phyloP scores from a whole-genome alignment of 2,329 filamentous ascomycete species.

The Emmonsiellopsis sp. region DNA sequence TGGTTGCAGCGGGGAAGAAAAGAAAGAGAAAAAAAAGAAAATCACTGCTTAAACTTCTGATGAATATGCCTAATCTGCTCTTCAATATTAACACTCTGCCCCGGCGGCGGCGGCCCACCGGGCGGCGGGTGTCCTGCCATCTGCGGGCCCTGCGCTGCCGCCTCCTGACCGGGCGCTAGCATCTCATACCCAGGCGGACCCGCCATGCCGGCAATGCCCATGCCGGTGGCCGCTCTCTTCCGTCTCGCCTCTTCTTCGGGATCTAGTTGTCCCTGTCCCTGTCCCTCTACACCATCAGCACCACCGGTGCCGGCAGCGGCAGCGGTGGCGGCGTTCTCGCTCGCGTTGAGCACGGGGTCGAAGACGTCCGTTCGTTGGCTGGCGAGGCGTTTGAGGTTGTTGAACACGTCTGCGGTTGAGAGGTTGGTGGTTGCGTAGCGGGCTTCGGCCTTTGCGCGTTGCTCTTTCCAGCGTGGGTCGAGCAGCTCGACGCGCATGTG shows the following conservation, averaged over 20 bases:
- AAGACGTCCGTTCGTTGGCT: slow-evolving; percentile 83
- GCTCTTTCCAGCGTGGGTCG: slow-evolving; percentile 91
- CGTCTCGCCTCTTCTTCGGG: slow-evolving; percentile 66
- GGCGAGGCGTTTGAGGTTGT: slow-evolving; percentile 89
- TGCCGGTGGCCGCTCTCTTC: slow-evolving; percentile 58
- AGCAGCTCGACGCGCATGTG: slow-evolving; percentile 93
- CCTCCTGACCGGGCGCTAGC: neutral
- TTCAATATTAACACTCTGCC: slow-evolving; percentile 59
- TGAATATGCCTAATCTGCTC: slow-evolving; percentile 70
- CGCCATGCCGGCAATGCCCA: slow-evolving; percentile 47
- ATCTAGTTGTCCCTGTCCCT: slow-evolving; percentile 34
- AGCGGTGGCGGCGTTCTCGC: neutral
- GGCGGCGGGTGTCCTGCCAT: slow-evolving; percentile 6
- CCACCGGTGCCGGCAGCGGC: neutral
- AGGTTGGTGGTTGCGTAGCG: slow-evolving; percentile 79
- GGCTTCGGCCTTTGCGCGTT: slow-evolving; percentile 78
- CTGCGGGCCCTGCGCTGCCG: slow-evolving; percentile 6
- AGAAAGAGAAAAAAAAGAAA: too few relatives aligned
- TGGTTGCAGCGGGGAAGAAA: too few relatives aligned
- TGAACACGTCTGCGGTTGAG: slow-evolving; percentile 76
- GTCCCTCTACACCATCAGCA: neutral
- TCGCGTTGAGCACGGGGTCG: slow-evolving; percentile 42
- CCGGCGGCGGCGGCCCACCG: slow-evolving; percentile 18
- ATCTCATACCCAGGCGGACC: neutral
- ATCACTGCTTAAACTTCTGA: slow-evolving; percentile 40